Base-by-base conservation (phyloP, 2,329 filamentous ascomycete genomes). In the Decorospora gaudefroyi region DNA sequence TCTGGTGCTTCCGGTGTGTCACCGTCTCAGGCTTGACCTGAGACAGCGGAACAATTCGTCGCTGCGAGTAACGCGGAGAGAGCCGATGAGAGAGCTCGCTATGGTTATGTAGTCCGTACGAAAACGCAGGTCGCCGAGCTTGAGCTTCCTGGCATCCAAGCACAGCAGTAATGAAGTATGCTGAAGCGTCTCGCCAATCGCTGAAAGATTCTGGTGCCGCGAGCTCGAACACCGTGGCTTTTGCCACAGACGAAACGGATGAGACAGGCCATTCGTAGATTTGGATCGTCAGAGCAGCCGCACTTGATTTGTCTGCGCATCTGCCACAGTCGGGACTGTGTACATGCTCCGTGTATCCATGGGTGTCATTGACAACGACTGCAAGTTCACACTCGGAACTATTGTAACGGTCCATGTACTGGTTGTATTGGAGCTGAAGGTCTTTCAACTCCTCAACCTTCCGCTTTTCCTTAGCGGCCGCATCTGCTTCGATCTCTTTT, bases 211-310 rank as follows among this genome's bases (percentile, higher is more conserved):
- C 4, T 0, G 80, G 80, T 0, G 73, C 49, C 0, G 53, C 37
- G 0, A 84, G 62, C 49, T 84, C 81, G 35, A 84, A 84, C 0
- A 84, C 68, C 0, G 73, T 70, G 0, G 77, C 68, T 43, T 78
- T 75, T 0, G 71, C 70, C 8, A 69, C 18, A 0, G 46, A 4
- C 0, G 29, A 0, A 0, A 69, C 11, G 0, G 28, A 19, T 0
- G 80, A 75, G 0, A 85, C 64, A 0, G 82, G 81, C 79, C 79
- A 83, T 55, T 85, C 82, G 50, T 81, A 70, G 6, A 80, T 57
- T 0, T 28, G 0, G 6, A 86, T 82, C 0, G 17, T 25, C 0
- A 85, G 42, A 0, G 3, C 2, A 0, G 68, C 31, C 0, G 78
- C 78, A n/a, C 61, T 1, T 0, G 4, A 3, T 3, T 51, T 29